phyloP scores from a whole-genome alignment of 1,284 basidiomycete species.

The Earliella scabrosa region DNA sequence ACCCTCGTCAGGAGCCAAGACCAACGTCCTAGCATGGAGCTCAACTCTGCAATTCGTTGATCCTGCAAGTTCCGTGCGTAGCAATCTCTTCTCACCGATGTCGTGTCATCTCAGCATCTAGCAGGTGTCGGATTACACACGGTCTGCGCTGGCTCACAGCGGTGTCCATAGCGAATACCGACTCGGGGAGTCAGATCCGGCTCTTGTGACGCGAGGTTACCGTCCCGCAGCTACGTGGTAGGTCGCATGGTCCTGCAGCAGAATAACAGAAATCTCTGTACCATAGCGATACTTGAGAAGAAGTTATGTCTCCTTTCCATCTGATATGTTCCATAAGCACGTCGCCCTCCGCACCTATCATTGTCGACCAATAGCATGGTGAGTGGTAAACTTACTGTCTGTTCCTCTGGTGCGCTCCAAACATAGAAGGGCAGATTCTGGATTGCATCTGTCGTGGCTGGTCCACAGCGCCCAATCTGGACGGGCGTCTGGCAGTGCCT shows the following conservation, averaged over 20 bases:
- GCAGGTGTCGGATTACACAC: not conserved
- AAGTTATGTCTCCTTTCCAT: too few relatives aligned
- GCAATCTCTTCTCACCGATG: too few relatives aligned
- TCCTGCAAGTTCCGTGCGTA: not conserved
- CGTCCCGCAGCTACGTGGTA: constrained; percentile 1
- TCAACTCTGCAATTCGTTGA: not conserved
- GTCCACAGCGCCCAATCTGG: too few relatives aligned
- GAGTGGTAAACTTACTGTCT: too few relatives aligned
- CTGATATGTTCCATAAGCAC: too few relatives aligned
- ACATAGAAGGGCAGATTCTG: too few relatives aligned
- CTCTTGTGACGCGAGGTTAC: not conserved
- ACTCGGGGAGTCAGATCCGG: not conserved
- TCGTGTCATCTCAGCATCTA: not conserved
- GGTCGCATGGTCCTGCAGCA: not conserved
- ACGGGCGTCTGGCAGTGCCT: too few relatives aligned
- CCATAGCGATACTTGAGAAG: not conserved
- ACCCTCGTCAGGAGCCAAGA: not conserved
- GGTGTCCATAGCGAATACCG: not conserved
- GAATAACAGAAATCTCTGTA: not conserved
- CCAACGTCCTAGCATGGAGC: not conserved
- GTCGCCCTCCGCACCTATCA: too few relatives aligned
- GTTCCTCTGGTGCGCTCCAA: too few relatives aligned
- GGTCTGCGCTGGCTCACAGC: not conserved
- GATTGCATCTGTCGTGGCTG: too few relatives aligned
- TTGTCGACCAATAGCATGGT: too few relatives aligned